phyloP scores from a whole-genome alignment of 805 yeast species.

The Tetrapisispora nanseiensis region DNA sequence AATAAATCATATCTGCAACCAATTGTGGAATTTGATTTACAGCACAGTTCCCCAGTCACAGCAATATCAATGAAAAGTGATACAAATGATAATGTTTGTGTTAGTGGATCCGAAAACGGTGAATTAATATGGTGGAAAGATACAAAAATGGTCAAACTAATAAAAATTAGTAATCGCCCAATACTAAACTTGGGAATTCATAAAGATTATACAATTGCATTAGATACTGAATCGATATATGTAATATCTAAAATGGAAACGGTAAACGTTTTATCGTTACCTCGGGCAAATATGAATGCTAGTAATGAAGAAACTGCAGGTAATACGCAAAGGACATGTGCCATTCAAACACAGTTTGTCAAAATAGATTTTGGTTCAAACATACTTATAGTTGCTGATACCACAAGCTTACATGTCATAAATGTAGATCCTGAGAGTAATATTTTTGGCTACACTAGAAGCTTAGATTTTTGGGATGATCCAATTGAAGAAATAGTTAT shows the following conservation, averaged over 20 bases:
- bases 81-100: slow-evolving; percentile 19
- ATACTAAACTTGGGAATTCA: slow-evolving; percentile 17
- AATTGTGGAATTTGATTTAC: slow-evolving; percentile 22
- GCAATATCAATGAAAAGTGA: slow-evolving; percentile 19
- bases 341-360: slow-evolving; percentile 14
- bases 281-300: slow-evolving; percentile 1
- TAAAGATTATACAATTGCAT: slow-evolving; percentile 18
- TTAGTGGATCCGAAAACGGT: slow-evolving; percentile 28
- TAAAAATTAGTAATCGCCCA: slow-evolving; percentile 15
- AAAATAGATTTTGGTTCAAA: slow-evolving; percentile 28
- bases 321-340: background rate
- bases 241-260: slow-evolving; percentile 19
- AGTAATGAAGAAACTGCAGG: background rate
- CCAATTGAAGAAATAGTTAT: slow-evolving; percentile 16
- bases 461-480: slow-evolving; percentile 9
- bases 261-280: slow-evolving; percentile 13
- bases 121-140: slow-evolving; percentile 30
- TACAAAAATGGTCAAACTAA: slow-evolving; percentile 11
- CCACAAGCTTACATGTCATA: slow-evolving; percentile 13
- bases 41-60: slow-evolving; percentile 25
- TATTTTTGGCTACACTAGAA: slow-evolving; percentile 18
- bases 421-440: slow-evolving; percentile 15
- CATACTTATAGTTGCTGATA: slow-evolving; percentile 16
- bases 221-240: slow-evolving; percentile 19
- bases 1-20: slow-evolving; percentile 29